Base-by-base conservation (phyloP, 139 green algal genomes). In the Yamagishiella unicocca region DNA sequence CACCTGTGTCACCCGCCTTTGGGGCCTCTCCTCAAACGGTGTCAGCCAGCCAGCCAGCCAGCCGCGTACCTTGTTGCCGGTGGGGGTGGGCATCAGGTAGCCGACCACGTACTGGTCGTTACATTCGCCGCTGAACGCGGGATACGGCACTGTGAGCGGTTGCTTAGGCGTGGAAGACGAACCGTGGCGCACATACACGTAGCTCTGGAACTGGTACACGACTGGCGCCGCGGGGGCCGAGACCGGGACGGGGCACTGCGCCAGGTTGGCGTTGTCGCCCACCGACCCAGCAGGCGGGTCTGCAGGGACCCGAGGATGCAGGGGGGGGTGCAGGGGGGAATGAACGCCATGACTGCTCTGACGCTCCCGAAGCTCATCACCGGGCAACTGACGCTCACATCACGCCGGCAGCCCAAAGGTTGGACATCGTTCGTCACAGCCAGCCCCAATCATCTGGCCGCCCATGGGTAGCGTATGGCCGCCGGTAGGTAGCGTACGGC, bases 261-360 rank as follows among this genome's bases (percentile, higher is more conserved):
- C 83, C 25, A 89, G 43, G n/a, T 87, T 64, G 1, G 73, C 73
- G 62, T 93, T 92, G 87, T 76, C 86, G n/a, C 46, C 87, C 35
- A 77, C 61, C 37, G 88, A 67, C 19, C 91, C 91, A 50, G 84
- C 80, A 6, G 85, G 73, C 2, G 91, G 91, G 58, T 94, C 91
- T 94, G 89, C 54, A n/a, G 50, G 24, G 29, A 14, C 22, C 17
- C 25, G 17, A n/a, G 61, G 61, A 66, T 7, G 46, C n/a, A 64
- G 12, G 2, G 42, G 53, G 35, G 7, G 27, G 80, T 43, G 22
- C 37, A 53, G 10, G 67, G 17, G n/a, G n/a, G n/a, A n/a, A n/a
- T n/a, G n/a, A n/a, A n/a, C n/a, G n/a, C n/a, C n/a, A n/a, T n/a
- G n/a, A n/a, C n/a, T n/a, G n/a, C n/a, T n/a, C n/a, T n/a, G n/a